Evolutionary conservation across 345 rosid genomes (phyloP), one percentile per base, ranked within the genome.

Genomic region (Isatis tinctoria): DNA sequence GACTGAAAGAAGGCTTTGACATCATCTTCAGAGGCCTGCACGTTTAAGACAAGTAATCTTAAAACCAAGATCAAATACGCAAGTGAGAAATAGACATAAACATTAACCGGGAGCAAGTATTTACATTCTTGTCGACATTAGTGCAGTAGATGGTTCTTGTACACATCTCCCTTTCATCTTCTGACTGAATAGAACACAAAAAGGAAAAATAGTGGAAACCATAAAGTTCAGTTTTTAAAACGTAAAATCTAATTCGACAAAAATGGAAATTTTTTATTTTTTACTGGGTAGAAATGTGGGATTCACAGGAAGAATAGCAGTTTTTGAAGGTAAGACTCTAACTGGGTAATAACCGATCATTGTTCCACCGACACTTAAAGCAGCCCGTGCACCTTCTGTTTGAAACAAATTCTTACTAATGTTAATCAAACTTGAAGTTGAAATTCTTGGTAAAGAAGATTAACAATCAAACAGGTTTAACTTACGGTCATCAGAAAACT

Each of bases 301-400:
- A 82, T 92, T 92, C 80, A 92, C 98, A n/a, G 96, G 98, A 73
- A 88, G 95, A 39, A 92, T 92, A 45, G 98, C 95, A 24, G 98
- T 90, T 80, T 90, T 92, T 40, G 98, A 92, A 77, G 96, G 98
- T 77, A 90, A 82, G 70, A 92, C 91, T 78, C 88, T 86, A 72
- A 92, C 86, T 11, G 93, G 98, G 75, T 90, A 86, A 70, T 78
- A 92, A 17, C 98, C 98, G 8, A 92, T 84, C 87, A 88, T 77
- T 9, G 90, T 90, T 74, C 98, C 96, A 36, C 87, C 85, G 2
- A 92, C 83, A 78, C 67, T 79, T 63, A 92, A 78, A 77, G 98
- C 95, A 17, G 78, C 83, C 49, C 85, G 78, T 69, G 98, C 96
- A 57, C 96, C 88, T 36, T 85, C 98, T 92, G 87, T 70, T 69